Base-by-base conservation (phyloP, 2,329 filamentous ascomycete genomes). In the Fusarium nodosum region DNA sequence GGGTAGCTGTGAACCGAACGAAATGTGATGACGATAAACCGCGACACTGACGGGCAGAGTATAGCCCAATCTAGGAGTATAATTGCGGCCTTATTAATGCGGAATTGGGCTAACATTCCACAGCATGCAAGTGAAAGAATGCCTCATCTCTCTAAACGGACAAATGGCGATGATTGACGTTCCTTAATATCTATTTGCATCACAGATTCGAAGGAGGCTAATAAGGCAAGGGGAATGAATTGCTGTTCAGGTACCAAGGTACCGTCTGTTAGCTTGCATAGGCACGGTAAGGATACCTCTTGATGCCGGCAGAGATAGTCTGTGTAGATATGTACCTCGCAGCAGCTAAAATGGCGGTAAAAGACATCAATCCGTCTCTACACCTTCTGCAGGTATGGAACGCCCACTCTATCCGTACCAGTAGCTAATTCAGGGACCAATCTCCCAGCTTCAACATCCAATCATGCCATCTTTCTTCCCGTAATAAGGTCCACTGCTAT, bases 301-400 rank as follows among this genome's bases (percentile, higher is more conserved):
- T 50, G 52, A 44, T 57, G 24, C 26, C 26, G 48, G 61, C 38
- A 63, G 39, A 26, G 52, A 33, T n/a, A 50, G 42, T 33, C 47
- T 22, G 36, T 34, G 28, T 36, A 22, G 18, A 69, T 46, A 69
- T 50, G 66, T 69, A 70, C 58, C 50, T 41, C 34, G 20, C 28
- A 50, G 52, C 28, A 31, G 63, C 59, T 50, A 63, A 66, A 69
- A 69, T 64, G 59, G 66, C 66, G 66, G 57, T 69, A 69, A 67
- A 66, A 64, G 66, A 45, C 47, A 62, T 57, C 36, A 39, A 44
- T 26, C 44, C 26, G n/a, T 41, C 48, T 51, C 18, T 52, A 18
- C 38, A 48, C 31, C 20, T 50, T 30, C 42, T 18, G 48, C 28
- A 33, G 45, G 56, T 54, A 66, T 69, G 56, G 66, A 45, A 45